Evolutionary conservation across 371 early-diverging fungal species (phyloP).

Genomic region (Massospora cicadina): DNA sequence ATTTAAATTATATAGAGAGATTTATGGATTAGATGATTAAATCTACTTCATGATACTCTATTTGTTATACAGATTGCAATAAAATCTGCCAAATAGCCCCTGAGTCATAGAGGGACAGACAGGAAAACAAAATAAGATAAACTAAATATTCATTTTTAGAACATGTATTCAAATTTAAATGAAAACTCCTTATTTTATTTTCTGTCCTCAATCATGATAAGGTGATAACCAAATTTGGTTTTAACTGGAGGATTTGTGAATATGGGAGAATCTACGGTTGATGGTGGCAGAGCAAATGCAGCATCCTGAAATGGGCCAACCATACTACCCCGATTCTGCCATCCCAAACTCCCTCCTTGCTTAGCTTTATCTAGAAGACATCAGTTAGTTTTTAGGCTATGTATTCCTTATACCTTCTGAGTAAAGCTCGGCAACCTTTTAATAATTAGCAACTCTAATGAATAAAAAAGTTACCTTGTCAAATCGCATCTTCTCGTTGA

Average conservation of each 20-base stretch:
- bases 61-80: no score
- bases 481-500: slow-evolving; percentile 35
- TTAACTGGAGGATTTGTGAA: slow-evolving; percentile 17
- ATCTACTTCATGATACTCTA: no score
- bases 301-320: slow-evolving; percentile 82
- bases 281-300: slow-evolving; percentile 66
- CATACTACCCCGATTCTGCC: slow-evolving; percentile 79
- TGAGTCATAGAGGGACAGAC: no score
- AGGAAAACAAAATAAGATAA: no score
- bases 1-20: no score
- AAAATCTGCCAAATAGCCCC: no score
- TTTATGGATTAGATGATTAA: no score
- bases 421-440: slow-evolving; percentile 57
- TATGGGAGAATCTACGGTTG: slow-evolving; percentile 25
- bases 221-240: slow-evolving; percentile 17
- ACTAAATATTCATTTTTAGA: no score
- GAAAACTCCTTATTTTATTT: no score
- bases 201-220: slow-evolving; percentile 18
- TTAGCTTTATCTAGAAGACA: slow-evolving; percentile 44
- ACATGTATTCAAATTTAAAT: no score
- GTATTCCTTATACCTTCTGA: slow-evolving; percentile 51
- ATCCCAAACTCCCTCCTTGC: slow-evolving; percentile 50
- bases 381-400: not conserved
- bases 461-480: slow-evolving; percentile 21
- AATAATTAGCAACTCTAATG: slow-evolving; percentile 4